phyloP scores from a whole-genome alignment of 768 basidiomycete genomes.

The Leccinum variicolor region DNA sequence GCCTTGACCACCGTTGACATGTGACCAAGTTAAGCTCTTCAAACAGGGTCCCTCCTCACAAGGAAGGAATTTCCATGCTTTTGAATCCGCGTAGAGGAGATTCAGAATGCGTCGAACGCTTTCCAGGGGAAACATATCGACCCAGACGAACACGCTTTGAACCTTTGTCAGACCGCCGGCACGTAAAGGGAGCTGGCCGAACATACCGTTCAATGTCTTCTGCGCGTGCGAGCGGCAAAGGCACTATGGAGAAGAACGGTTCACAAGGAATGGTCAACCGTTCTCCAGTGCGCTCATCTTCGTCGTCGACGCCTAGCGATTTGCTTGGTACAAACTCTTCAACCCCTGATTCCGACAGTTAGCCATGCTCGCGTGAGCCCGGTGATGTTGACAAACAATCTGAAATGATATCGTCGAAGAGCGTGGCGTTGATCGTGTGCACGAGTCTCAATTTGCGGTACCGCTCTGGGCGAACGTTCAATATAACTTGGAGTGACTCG shows the following conservation, averaged over 20 bases:
- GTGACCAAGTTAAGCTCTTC: conserved; percentile 30
- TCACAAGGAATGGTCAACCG: conserved; percentile 43
- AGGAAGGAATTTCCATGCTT: conserved; percentile 29
- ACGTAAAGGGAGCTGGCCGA: neutral
- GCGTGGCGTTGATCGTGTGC: conserved; percentile 28
- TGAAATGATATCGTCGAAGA: conserved; percentile 32
- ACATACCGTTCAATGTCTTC: conserved; percentile 43
- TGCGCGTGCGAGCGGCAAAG: conserved; percentile 35
- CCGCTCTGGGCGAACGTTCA: conserved; percentile 43
- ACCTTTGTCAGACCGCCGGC: conserved; percentile 1
- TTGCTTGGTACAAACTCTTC: conserved; percentile 34
- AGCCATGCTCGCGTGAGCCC: neutral
- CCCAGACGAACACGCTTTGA: conserved; percentile 46
- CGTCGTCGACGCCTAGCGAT: conserved; percentile 35
- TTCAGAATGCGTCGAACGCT: conserved; percentile 44
- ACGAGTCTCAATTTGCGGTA: conserved; percentile 55
- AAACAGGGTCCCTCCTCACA: conserved; percentile 21
- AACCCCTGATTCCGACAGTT: conserved; percentile 34
- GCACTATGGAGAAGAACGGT: conserved; percentile 35
- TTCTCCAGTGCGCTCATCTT: conserved; percentile 38
- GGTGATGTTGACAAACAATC: conserved; percentile 35
- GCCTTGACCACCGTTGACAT: conserved; percentile 5
- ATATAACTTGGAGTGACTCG: conserved; percentile 3
- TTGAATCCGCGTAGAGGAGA: conserved; percentile 27
- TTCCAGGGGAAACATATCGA: conserved; percentile 48